Evolutionary conservation across 2,329 filamentous ascomycete genomes (phyloP).

Genomic region (Aureobasidium sp.): DNA sequence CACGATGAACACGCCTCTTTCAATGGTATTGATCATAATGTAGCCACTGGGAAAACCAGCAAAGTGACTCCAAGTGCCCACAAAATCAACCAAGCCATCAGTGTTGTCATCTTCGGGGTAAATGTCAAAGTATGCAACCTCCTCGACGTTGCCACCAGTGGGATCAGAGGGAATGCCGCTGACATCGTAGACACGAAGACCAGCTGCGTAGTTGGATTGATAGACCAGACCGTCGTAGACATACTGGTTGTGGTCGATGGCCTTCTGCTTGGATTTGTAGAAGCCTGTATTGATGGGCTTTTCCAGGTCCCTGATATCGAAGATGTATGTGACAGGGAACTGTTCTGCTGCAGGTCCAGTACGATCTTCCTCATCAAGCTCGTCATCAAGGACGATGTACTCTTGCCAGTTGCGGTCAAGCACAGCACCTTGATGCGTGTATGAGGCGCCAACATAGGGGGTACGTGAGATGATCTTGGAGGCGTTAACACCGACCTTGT

Average conservation of each 20-base stretch:
- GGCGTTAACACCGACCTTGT: conserved; percentile 32
- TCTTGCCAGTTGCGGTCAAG: conserved; percentile 40
- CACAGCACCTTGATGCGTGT: conserved; percentile 51
- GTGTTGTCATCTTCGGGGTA: conserved; percentile 45
- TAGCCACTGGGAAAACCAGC: conserved; percentile 45
- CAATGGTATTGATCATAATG: conserved; percentile 48
- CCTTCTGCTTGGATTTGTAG: conserved; percentile 31
- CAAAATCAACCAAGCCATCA: conserved; percentile 33
- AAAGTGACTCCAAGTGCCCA: conserved; percentile 44
- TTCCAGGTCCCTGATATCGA: conserved; percentile 42
- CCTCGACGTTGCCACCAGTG: conserved; percentile 40
- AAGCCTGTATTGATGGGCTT: conserved; percentile 36
- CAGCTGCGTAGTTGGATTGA: conserved; percentile 34
- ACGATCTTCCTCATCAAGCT: conserved; percentile 44
- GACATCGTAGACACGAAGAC: conserved; percentile 32
- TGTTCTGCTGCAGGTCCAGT: conserved; percentile 37
- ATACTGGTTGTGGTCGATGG: conserved; percentile 40
- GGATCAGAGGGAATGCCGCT: conserved; percentile 36
- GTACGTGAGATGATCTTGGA: conserved; percentile 41
- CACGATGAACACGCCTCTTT: conserved; percentile 45
- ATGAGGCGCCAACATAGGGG: conserved; percentile 42
- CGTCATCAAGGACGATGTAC: conserved; percentile 48
- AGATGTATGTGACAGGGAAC: conserved; percentile 44
- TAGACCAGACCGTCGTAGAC: conserved; percentile 33
- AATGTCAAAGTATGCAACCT: conserved; percentile 46